phyloP scores from a whole-genome alignment of 129 eudicot genomes.

The Lactuca sativa region DNA sequence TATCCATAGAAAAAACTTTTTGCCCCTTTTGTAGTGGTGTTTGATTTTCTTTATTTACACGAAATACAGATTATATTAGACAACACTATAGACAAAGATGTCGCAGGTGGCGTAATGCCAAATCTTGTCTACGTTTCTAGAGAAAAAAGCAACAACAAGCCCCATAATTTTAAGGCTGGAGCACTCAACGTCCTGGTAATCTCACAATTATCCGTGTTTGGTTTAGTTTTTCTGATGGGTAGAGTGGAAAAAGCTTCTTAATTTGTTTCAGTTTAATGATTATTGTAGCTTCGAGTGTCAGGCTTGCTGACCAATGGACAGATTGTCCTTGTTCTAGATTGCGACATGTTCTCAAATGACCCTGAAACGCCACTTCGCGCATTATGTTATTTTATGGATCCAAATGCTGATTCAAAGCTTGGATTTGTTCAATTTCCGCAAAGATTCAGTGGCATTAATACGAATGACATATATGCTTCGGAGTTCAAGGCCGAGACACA shows the following conservation, averaged over 20 bases:
- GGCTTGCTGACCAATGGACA: conserved; percentile 66
- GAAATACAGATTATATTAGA: conserved; percentile 18
- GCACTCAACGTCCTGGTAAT: conserved; percentile 67
- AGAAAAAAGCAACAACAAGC: conserved; percentile 36
- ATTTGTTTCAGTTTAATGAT: not conserved
- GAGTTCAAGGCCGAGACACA: conserved; percentile 40
- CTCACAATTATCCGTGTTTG: not conserved
- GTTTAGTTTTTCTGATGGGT: too few species aligned
- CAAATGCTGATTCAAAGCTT: conserved; percentile 32
- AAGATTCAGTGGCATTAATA: conserved; percentile 42
- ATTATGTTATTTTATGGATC: conserved; percentile 50
- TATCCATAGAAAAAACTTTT: too few species aligned
- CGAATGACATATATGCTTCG: conserved; percentile 50
- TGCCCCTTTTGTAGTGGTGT: too few species aligned
- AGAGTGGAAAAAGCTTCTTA: too few species aligned
- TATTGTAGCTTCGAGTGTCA: conserved; percentile 69
- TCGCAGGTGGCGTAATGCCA: conserved; percentile 42
- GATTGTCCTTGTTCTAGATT: conserved; percentile 54
- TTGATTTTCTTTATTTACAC: too few species aligned
- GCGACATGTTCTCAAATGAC: conserved; percentile 83
- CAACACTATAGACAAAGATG: conserved; percentile 33
- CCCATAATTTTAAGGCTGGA: conserved; percentile 71
- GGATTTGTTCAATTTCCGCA: conserved; percentile 81
- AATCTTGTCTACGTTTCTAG: conserved; percentile 61
- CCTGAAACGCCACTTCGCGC: conserved; percentile 55